Percentiles rank a stretch among this genome's conserved stretches.
These are phyloP conservation scores for Colletotrichum nymphaeae DNA, from an alignment of 2,329 filamentous ascomycete species.

Conservation along the genomic window DNA sequence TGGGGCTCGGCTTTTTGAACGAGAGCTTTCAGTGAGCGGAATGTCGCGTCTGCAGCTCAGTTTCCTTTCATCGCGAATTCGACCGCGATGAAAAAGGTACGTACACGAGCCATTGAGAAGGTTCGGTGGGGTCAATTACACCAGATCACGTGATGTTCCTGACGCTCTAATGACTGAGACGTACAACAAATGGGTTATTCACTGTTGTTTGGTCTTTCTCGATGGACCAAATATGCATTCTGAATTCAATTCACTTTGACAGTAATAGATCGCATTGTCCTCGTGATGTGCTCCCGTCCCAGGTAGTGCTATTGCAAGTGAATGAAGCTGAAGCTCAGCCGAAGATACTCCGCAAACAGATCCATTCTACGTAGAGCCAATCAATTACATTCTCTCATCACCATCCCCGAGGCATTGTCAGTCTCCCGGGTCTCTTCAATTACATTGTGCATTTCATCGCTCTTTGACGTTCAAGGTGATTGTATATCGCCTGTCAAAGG, in stretches of 20 bases:
- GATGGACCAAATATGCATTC: not conserved
- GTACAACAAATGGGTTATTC: not conserved
- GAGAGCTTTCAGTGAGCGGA: constrained; percentile 8
- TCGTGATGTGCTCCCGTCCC: no score
- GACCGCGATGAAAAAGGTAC: constrained; percentile 22
- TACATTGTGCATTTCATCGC: not conserved
- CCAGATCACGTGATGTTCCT: not conserved
- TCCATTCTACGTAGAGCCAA: not conserved
- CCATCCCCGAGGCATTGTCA: not conserved
- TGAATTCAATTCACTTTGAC: not conserved
- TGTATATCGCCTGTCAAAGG: not conserved
- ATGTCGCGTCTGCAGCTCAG: constrained; percentile 2
- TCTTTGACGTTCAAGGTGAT: not conserved
- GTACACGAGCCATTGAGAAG: constrained; percentile 2
- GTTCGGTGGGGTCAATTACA: not conserved
- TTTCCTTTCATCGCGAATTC: constrained; percentile 13
- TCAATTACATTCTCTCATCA: constrained; percentile 6
- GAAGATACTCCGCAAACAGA: constrained; percentile 17
- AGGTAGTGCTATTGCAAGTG: not conserved
- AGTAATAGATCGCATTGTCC: not conserved
- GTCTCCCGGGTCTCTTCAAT: not conserved
- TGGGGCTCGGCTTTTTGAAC: not conserved
- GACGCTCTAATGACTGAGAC: not conserved
- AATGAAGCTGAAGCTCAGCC: not conserved
- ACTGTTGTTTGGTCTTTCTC: not conserved